phyloP scores from a whole-genome alignment of 257 asterid species.

The Thymus quinquecostatus region DNA sequence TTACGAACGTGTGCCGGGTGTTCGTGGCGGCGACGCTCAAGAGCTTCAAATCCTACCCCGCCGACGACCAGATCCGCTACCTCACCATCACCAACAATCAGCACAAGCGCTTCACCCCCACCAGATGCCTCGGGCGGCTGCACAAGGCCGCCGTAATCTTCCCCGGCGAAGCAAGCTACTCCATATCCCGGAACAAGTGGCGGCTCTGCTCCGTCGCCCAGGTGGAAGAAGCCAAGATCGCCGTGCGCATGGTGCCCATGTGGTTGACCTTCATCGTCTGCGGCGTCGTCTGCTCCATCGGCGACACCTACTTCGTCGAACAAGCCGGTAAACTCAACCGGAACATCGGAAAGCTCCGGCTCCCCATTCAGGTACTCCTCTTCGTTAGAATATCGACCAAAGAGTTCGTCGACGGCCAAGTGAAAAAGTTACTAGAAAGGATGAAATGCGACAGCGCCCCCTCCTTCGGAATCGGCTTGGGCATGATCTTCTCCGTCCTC shows the following conservation, averaged over 20 bases:
- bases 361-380: slow-evolving; percentile 40
- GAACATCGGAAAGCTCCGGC: slow-evolving; percentile 32
- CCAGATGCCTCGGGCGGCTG: slow-evolving; percentile 41
- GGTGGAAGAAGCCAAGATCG: slow-evolving; percentile 37
- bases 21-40: not conserved
- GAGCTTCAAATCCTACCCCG: not conserved
- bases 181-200: slow-evolving; percentile 1
- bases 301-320: slow-evolving; percentile 51
- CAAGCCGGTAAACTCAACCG: slow-evolving; percentile 43
- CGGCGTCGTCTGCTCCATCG: slow-evolving; percentile 41
- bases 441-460: slow-evolving; percentile 25
- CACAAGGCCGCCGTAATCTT: slow-evolving; percentile 61
- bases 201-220: slow-evolving; percentile 25
- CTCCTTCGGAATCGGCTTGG: slow-evolving; percentile 37
- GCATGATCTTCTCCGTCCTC: slow-evolving; percentile 38
- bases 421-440: not conserved
- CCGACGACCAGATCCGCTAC: not conserved
- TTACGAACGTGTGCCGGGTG: not conserved
- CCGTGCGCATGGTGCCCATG: slow-evolving; percentile 42
- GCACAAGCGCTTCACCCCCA: not conserved
- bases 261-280: slow-evolving; percentile 45
- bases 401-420: not conserved
- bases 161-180: not conserved
- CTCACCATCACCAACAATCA: not conserved
- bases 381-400: not conserved